These are phyloP conservation scores for Leccinum imitatum DNA, from an alignment of 768 basidiomycete species.

Conservation along the genomic window DNA sequence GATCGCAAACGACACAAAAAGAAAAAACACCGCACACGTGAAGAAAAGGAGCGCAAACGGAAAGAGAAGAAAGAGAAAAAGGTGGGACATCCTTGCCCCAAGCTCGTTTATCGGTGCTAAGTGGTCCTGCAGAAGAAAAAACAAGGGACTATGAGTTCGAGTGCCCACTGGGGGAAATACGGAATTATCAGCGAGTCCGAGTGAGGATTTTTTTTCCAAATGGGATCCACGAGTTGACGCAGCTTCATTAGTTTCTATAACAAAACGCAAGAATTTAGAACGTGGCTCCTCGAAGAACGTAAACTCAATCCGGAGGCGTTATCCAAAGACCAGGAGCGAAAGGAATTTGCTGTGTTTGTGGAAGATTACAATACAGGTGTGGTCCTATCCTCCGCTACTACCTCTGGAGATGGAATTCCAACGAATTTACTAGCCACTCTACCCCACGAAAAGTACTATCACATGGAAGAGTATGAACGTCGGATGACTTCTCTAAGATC, in stretches of 20 bases:
- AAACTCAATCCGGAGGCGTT: slow-evolving; percentile 89
- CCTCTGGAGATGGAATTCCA: slow-evolving; percentile 1
- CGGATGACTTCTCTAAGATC: slow-evolving; percentile 82
- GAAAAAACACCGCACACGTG: slow-evolving; percentile 46
- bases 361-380: slow-evolving; percentile 83
- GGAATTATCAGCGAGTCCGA: slow-evolving; percentile 84
- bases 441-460: slow-evolving; percentile 93
- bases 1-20: slow-evolving; percentile 41
- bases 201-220: slow-evolving; percentile 43
- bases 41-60: slow-evolving; percentile 52
- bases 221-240: slow-evolving; percentile 14
- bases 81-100: slow-evolving; percentile 33
- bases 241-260: slow-evolving; percentile 62
- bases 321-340: slow-evolving; percentile 80
- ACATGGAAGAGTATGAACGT: slow-evolving; percentile 80
- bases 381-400: slow-evolving; percentile 10
- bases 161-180: slow-evolving; percentile 83
- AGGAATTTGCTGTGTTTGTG: slow-evolving; percentile 79
- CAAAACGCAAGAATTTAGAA: slow-evolving; percentile 83
- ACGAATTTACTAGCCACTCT: slow-evolving; percentile 62
- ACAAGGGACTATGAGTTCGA: slow-evolving; percentile 44
- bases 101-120: neutral
- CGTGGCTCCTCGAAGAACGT: slow-evolving; percentile 92
- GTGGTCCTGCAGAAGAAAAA: slow-evolving; percentile 53
- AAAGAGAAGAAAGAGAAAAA: slow-evolving; percentile 73